phyloP scores from a whole-genome alignment of 2,329 filamentous ascomycete species.

The Epicoccum nigrum region DNA sequence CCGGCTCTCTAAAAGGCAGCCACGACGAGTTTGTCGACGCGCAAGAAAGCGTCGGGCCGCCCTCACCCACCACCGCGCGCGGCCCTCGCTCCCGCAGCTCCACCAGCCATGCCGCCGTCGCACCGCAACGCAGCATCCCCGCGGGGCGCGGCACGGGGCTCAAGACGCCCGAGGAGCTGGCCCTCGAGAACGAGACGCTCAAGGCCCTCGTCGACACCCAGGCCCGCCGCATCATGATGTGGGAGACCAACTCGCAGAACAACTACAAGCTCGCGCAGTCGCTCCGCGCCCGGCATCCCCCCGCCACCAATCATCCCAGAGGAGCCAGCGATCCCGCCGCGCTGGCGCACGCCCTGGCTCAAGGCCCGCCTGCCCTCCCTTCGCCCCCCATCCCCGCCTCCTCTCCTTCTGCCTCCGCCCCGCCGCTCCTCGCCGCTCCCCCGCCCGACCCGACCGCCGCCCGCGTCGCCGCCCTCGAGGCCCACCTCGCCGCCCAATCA shows the following conservation, averaged over 20 bases:
- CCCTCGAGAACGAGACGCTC: constrained; percentile 84
- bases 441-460: constrained; percentile 20
- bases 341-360: constrained; percentile 36
- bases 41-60: constrained; percentile 64
- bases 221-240: constrained; percentile 85
- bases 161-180: constrained; percentile 85
- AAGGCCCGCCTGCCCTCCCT: constrained; percentile 27
- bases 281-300: constrained; percentile 55
- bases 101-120: constrained; percentile 24
- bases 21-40: constrained; percentile 89
- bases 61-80: constrained; percentile 52
- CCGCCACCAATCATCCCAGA: constrained; percentile 2
- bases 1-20: constrained; percentile 35
- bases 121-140: constrained; percentile 39
- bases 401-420: not conserved
- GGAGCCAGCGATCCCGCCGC: constrained; percentile 29
- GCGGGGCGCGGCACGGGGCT: constrained; percentile 44
- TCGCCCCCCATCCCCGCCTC: constrained; percentile 20
- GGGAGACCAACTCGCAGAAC: constrained; percentile 89
- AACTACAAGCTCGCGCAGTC: constrained; percentile 86
- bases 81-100: constrained; percentile 35
- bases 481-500: constrained; percentile 32
- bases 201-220: constrained; percentile 86
- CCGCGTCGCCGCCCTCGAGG: constrained; percentile 36
- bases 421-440: constrained; percentile 5